These are phyloP conservation scores for Ilyonectria mors-panacis DNA, from an alignment of 2,329 filamentous ascomycete genomes.

Conservation along the genomic window DNA sequence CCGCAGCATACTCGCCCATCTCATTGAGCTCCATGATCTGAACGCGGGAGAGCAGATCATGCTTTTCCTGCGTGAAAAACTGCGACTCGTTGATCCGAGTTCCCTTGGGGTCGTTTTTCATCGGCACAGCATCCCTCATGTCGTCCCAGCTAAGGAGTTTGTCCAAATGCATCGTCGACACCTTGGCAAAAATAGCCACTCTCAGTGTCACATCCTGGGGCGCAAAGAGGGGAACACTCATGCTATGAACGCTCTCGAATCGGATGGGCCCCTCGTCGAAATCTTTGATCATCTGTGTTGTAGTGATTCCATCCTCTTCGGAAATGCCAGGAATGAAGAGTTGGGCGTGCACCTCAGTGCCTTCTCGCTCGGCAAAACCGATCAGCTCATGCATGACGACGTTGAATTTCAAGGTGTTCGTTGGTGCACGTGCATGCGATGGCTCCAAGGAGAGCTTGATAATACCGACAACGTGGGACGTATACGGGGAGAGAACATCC, in stretches of 20 bases:
- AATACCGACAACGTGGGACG: constrained; percentile 90
- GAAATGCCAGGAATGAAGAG: constrained; percentile 95
- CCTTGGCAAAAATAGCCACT: constrained; percentile 91
- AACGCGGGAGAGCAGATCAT: constrained; percentile 90
- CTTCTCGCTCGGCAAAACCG: constrained; percentile 95
- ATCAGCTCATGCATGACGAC: constrained; percentile 97
- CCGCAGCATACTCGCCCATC: constrained; percentile 89
- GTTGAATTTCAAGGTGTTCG: constrained; percentile 96
- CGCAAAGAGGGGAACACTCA: constrained; percentile 86
- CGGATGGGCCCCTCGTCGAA: constrained; percentile 94
- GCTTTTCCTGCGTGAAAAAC: constrained; percentile 92
- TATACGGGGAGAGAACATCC: constrained; percentile 93
- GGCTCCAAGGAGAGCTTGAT: constrained; percentile 93
- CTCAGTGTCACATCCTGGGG: constrained; percentile 82
- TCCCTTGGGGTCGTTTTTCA: constrained; percentile 68
- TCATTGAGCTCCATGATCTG: constrained; percentile 95
- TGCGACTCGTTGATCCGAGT: constrained; percentile 90
- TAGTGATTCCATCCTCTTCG: constrained; percentile 92
- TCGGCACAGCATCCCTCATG: constrained; percentile 84
- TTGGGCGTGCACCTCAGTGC: constrained; percentile 95
- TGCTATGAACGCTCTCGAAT: constrained; percentile 98
- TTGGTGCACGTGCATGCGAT: constrained; percentile 91
- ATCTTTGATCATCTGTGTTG: constrained; percentile 92
- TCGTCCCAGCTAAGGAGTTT: constrained; percentile 99
- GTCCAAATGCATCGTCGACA: constrained; percentile 94